Conservation (phyloP, 1,139 yeast species). For the Debaryomyces robertsiae region DNA sequence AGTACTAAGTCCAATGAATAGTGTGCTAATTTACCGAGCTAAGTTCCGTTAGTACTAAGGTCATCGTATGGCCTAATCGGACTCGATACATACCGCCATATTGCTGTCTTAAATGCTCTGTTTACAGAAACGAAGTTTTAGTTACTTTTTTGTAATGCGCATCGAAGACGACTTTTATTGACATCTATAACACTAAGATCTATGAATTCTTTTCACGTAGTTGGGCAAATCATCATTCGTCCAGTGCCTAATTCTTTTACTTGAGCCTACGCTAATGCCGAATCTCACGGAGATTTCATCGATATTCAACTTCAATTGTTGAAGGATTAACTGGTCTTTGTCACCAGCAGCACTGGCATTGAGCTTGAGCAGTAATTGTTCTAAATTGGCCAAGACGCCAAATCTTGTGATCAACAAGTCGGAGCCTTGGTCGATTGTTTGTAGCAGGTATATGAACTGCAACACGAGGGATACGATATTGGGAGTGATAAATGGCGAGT, state of each 20-base stretch:
- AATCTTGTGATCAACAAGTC: slow-evolving; percentile 63
- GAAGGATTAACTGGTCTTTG: slow-evolving; percentile 23
- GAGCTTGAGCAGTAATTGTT: slow-evolving; percentile 34
- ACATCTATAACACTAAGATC: slow-evolving; percentile 3
- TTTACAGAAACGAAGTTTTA: neutral
- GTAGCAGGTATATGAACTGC: slow-evolving; percentile 50
- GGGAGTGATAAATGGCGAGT: slow-evolving; percentile 49
- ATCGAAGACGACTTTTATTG: neutral
- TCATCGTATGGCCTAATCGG: neutral
- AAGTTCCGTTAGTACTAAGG: slow-evolving; percentile 12
- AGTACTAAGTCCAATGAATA: slow-evolving; percentile 61
- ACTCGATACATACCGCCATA: slow-evolving; percentile 8
- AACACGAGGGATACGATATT: slow-evolving; percentile 43
- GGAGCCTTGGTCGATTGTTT: slow-evolving; percentile 61
- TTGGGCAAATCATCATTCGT: slow-evolving; percentile 49
- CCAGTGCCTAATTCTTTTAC: slow-evolving; percentile 67
- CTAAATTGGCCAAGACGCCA: slow-evolving; percentile 56
- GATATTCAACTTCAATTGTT: slow-evolving; percentile 44
- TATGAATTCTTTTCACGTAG: slow-evolving; percentile 46
- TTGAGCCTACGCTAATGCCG: slow-evolving; percentile 40
- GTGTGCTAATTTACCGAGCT: slow-evolving; percentile 58
- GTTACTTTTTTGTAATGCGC: too few species aligned
- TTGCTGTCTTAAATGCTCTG: slow-evolving; percentile 1
- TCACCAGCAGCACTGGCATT: slow-evolving; percentile 13
- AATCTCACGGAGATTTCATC: slow-evolving; percentile 51